These are phyloP conservation scores for Fusarium hostae DNA, from an alignment of 2,329 filamentous ascomycete genomes.

Conservation along the genomic window DNA sequence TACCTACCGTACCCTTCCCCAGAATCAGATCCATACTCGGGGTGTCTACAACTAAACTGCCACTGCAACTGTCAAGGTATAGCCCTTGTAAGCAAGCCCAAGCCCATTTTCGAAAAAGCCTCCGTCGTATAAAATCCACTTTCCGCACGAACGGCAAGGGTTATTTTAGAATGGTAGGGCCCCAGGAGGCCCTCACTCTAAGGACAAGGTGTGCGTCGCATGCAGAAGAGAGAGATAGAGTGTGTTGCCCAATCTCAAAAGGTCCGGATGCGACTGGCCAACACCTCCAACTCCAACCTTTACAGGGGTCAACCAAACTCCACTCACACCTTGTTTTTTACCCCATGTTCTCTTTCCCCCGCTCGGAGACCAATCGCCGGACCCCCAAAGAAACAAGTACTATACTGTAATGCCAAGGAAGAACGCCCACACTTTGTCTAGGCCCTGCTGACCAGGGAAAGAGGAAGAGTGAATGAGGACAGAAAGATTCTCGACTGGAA, in stretches of 20 bases:
- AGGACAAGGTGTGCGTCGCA: not conserved
- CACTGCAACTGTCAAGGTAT: slow-evolving; percentile 15
- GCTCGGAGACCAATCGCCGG: slow-evolving; percentile 37
- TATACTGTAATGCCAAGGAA: slow-evolving; percentile 12
- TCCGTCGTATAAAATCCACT: slow-evolving; percentile 27
- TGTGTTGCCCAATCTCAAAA: slow-evolving; percentile 15
- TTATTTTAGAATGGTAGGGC: not conserved
- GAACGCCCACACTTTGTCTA: slow-evolving; percentile 15
- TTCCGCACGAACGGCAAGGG: slow-evolving; percentile 38
- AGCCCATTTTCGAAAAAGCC: slow-evolving; percentile 26
- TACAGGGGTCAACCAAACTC: slow-evolving; percentile 3
- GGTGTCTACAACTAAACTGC: not conserved
- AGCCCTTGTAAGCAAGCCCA: slow-evolving; percentile 6
- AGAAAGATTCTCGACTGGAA: slow-evolving; percentile 25
- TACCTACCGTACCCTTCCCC: slow-evolving; percentile 6
- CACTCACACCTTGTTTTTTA: slow-evolving; percentile 20
- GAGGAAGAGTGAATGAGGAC: not conserved
- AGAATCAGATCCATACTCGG: slow-evolving; percentile 14
- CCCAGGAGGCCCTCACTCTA: not conserved
- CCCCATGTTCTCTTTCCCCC: slow-evolving; percentile 26
- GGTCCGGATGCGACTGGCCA: slow-evolving; percentile 3
- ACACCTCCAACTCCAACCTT: slow-evolving; percentile 9
- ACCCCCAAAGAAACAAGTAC: slow-evolving; percentile 27
- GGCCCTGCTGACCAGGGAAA: slow-evolving; percentile 4
- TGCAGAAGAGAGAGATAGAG: slow-evolving; percentile 10